Percentiles rank a stretch among this genome's conserved stretches.
Conservation (phyloP, 1,139 yeast genomes). For the Yamadazyma oceani region DNA sequence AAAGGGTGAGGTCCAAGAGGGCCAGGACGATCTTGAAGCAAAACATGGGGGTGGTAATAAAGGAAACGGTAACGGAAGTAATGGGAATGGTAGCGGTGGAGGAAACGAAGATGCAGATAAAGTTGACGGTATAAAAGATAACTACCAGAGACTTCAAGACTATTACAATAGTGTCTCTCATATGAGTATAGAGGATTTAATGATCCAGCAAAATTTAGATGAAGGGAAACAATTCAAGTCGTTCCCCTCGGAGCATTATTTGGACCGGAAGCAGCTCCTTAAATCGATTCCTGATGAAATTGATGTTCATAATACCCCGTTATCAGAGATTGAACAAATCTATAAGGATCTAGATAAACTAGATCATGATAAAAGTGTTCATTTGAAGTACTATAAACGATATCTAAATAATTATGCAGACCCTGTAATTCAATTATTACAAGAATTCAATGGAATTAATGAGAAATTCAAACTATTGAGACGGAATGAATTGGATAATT, state of each 20-base stretch:
- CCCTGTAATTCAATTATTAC: constrained; percentile 32
- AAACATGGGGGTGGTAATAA: constrained; percentile 1
- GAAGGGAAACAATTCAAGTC: constrained; percentile 37
- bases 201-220: constrained; percentile 39
- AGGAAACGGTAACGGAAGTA: constrained; percentile 5
- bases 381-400: constrained; percentile 37
- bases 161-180: constrained; percentile 34
- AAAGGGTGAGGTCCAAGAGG: constrained; percentile 10
- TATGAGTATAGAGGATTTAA: constrained; percentile 41
- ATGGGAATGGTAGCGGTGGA: too few relatives aligned
- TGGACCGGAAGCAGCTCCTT: constrained; percentile 36
- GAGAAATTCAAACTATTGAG: constrained; percentile 38
- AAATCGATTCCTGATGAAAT: constrained; percentile 40
- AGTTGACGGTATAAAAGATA: constrained; percentile 7
- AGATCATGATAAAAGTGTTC: constrained; percentile 41
- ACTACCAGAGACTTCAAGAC: constrained; percentile 14
- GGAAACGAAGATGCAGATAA: too few relatives aligned
- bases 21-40: constrained; percentile 2
- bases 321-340: constrained; percentile 29
- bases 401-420: constrained; percentile 35
- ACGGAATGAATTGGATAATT: constrained; percentile 33
- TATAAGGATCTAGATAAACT: constrained; percentile 33
- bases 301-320: constrained; percentile 30
- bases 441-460: constrained; percentile 38
- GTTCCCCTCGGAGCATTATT: constrained; percentile 35